phyloP scores from a whole-genome alignment of 768 basidiomycete genomes.

The Hericium rajendrae region DNA sequence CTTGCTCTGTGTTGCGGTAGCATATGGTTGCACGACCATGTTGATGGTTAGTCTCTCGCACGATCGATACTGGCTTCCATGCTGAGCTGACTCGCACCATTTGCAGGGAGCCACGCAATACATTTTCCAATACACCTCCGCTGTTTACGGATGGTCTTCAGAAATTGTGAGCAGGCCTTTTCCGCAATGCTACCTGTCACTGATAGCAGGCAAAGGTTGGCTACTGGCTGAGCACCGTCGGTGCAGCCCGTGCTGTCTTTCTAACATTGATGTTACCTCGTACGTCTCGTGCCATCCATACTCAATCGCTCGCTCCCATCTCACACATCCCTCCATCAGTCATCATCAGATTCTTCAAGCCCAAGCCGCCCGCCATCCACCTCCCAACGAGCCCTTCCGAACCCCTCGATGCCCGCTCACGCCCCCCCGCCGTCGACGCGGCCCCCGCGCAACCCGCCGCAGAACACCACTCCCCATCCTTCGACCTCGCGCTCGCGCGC shows the following conservation, averaged over 20 bases:
- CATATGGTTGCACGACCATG: background rate
- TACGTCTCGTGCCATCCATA: background rate
- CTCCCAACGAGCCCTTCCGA: constrained; percentile 18
- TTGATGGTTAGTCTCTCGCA: background rate
- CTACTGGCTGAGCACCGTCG: constrained; percentile 1
- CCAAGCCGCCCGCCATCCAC: constrained; percentile 25
- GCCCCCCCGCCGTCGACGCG: constrained; percentile 5
- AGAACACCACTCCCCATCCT: background rate
- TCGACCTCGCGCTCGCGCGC: constrained; percentile 2
- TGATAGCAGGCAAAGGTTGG: background rate
- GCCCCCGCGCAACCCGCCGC: background rate
- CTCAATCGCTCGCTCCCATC: background rate
- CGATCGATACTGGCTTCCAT: background rate
- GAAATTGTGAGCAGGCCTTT: background rate
- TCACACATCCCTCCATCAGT: background rate
- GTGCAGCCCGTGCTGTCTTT: background rate
- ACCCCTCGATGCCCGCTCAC: constrained; percentile 12
- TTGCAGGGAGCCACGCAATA: background rate
- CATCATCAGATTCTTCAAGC: constrained; percentile 29
- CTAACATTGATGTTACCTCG: background rate
- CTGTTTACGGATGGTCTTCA: background rate
- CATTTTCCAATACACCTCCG: background rate
- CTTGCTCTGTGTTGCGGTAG: background rate
- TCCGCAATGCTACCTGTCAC: too few species aligned
- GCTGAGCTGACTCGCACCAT: background rate